phyloP scores from a whole-genome alignment of 129 eudicot genomes.

The Flaveria sonorensis region DNA sequence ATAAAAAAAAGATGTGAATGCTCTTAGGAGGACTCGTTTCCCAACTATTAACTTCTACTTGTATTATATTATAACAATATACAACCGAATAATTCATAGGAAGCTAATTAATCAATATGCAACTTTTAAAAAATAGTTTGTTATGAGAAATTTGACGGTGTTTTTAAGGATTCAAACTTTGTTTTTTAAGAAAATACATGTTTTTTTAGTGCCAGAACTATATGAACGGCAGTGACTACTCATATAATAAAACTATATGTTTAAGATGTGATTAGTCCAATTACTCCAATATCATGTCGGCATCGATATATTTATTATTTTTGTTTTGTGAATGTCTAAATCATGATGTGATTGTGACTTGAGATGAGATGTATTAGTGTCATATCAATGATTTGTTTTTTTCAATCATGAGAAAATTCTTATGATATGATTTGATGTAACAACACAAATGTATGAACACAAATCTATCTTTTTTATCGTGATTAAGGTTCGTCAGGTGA shows the following conservation, averaged over 20 bases:
- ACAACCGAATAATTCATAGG: too few relatives aligned
- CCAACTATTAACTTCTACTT: too few relatives aligned
- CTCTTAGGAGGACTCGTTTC: too few relatives aligned
- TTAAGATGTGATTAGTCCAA: neutral
- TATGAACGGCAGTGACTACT: neutral
- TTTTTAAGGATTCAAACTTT: neutral
- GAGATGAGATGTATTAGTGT: constrained; percentile 17
- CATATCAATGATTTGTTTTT: constrained; percentile 11
- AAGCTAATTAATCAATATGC: too few relatives aligned
- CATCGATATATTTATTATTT: neutral
- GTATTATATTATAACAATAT: too few relatives aligned
- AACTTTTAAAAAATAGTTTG: too few relatives aligned
- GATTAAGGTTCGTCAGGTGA: too few relatives aligned
- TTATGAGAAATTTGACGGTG: neutral
- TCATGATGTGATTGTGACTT: constrained; percentile 19
- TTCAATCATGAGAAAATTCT: constrained; percentile 1
- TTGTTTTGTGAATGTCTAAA: neutral
- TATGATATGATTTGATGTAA: neutral
- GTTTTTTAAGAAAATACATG: neutral
- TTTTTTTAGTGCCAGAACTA: neutral
- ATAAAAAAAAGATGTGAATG: too few relatives aligned
- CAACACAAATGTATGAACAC: too few relatives aligned
- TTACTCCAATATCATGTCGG: constrained; percentile 7
- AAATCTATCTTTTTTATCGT: too few relatives aligned
- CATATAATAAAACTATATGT: neutral